A percentile compares a stretch with the other conserved stretches of the same genome.
phyloP scores from a whole-genome alignment of 2,329 filamentous ascomycete species.

The Chaetomium strumarium region DNA sequence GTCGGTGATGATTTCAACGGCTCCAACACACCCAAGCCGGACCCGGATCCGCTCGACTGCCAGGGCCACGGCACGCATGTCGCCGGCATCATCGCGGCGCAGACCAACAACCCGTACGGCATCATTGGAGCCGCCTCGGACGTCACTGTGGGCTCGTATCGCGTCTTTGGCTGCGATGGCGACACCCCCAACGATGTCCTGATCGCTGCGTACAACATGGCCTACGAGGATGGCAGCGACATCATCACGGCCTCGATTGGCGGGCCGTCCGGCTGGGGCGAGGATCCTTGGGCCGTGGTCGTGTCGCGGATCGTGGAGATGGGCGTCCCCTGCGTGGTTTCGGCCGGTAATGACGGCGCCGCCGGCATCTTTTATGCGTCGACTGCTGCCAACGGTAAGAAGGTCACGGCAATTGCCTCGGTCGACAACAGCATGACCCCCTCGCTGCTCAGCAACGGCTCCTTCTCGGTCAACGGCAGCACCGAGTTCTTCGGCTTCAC shows the following conservation, averaged over 20 bases:
- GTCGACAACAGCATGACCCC: conserved; percentile 43
- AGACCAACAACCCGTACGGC: conserved; percentile 46
- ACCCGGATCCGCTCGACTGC: conserved; percentile 49
- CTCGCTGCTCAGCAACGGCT: conserved; percentile 36
- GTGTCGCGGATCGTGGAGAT: conserved; percentile 48
- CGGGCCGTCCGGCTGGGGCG: conserved; percentile 45
- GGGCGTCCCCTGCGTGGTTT: conserved; percentile 47
- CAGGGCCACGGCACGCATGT: conserved; percentile 57
- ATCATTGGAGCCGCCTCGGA: conserved; percentile 53
- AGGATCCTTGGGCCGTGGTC: conserved; percentile 45
- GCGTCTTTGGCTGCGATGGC: conserved; percentile 51
- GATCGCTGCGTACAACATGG: conserved; percentile 53
- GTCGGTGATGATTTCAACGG: conserved; percentile 49
- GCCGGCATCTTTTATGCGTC: conserved; percentile 45
- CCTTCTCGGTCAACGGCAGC: conserved; percentile 36
- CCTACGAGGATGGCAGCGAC: conserved; percentile 53
- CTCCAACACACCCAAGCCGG: conserved; percentile 37
- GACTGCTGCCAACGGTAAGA: conserved; percentile 42
- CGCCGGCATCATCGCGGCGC: conserved; percentile 56
- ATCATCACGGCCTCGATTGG: conserved; percentile 53
- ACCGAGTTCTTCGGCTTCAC: conserved; percentile 38
- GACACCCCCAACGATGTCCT: conserved; percentile 49
- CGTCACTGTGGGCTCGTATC: conserved; percentile 51
- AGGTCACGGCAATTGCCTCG: conserved; percentile 44
- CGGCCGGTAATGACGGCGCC: conserved; percentile 47